Base-by-base conservation (phyloP, 2,329 filamentous ascomycete species). In the Neodidymelliopsis sp. region DNA sequence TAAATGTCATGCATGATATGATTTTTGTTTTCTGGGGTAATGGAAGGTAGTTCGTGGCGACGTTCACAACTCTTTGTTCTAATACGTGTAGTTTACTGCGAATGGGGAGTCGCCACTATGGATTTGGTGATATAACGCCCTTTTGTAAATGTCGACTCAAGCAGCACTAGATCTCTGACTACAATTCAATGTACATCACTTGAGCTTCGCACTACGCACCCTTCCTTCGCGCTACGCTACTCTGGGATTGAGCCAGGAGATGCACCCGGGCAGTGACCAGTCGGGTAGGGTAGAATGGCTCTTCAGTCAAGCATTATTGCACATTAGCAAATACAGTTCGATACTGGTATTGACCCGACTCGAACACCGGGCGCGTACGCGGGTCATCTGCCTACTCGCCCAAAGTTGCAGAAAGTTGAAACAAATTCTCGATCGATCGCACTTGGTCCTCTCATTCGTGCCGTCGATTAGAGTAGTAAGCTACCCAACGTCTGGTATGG, bases 21-120 rank as follows among this genome's bases (percentile, higher is more conserved):
- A 47, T 37, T 34, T 29, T 25, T 37, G 23, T 49, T 40, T 51
- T 35, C 36, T 46, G 34, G 41, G 44, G 49, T 47, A 51, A 49
- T 54, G 46, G 41, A 49, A 35, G 44, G 42, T 30, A 16, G 6
- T 39, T 10, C 16, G 10, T 2, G 7, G 16, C 15, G 5, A 16
- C 22, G 18, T 30, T 27, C 18, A 29, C 10, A 5, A 10, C 8
- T 8, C 16, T 31, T 13, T 22, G 9, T 15, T 19, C 12, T 23
- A 24, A 35, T 9, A 29, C 16, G 41, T 42, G 38, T 46, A 52
- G 34, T 5, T 29, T 16, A 29, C 27, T 25, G 18, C 12, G 16
- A 25, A 29, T 22, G 9, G 7, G 15, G 15, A 20, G n/a, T n/a
- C 4, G 29, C 42, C 15, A 29, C 20, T 19, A 22, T 24, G 16